Conservation (phyloP, 2,329 filamentous ascomycete genomes). For the Fusarium sp. region DNA sequence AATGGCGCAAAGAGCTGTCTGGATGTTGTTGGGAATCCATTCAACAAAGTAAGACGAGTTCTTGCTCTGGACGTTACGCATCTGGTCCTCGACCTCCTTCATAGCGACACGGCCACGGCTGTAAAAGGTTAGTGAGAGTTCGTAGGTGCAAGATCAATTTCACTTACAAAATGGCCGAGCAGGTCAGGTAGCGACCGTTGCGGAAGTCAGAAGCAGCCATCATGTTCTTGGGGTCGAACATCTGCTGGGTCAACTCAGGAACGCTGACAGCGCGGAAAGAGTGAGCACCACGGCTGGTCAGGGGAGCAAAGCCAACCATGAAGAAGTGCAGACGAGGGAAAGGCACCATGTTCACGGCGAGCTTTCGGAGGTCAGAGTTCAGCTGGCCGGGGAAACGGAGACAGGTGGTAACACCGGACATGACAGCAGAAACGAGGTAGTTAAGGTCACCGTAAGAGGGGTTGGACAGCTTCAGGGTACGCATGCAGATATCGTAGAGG, state of each 20-base stretch:
- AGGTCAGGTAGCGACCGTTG: conserved; percentile 99
- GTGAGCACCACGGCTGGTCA: conserved; percentile 87
- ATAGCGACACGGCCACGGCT: conserved; percentile 99
- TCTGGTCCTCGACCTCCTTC: conserved; percentile 99
- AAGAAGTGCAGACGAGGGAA: conserved; percentile 99
- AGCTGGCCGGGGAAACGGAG: conserved; percentile 99
- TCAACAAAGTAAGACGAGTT: conserved; percentile 99
- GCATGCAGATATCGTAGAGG: conserved; percentile 99
- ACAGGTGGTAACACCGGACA: conserved; percentile 99
- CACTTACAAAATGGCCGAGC: conserved; percentile 95
- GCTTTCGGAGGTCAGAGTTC: conserved; percentile 99
- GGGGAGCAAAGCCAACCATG: conserved; percentile 99
- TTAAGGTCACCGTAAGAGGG: conserved; percentile 99
- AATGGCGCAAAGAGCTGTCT: conserved; percentile 99
- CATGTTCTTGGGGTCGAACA: conserved; percentile 99
- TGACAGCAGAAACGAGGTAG: conserved; percentile 99
- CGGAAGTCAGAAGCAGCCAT: conserved; percentile 99
- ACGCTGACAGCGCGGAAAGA: conserved; percentile 98
- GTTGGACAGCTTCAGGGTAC: conserved; percentile 98
- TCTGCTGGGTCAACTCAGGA: conserved; percentile 98
- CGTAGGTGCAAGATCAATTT: background rate
- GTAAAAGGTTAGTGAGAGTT: conserved; percentile 23
- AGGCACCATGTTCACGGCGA: conserved; percentile 99
- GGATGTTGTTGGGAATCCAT: conserved; percentile 99
- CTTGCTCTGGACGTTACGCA: conserved; percentile 99